phyloP scores from a whole-genome alignment of 208 protist genomes.

The Leishmania arabica region DNA sequence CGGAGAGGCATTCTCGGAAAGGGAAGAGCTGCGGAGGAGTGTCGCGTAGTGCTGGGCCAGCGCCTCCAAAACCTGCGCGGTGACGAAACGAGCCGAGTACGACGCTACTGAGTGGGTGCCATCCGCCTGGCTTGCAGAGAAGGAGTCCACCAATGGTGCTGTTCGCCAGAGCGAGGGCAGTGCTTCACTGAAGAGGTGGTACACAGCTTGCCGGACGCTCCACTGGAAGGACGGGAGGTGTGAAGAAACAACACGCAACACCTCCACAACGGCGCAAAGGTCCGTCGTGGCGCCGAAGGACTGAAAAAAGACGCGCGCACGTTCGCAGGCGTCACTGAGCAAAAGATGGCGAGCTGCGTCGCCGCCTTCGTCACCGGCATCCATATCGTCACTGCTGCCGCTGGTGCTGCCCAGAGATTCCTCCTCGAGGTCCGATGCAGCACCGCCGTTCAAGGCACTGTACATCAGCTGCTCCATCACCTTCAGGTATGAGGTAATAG shows the following conservation, averaged over 20 bases:
- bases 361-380: background rate
- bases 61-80: constrained; percentile 22
- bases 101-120: background rate
- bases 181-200: constrained; percentile 24
- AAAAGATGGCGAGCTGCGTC: background rate
- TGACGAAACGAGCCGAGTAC: constrained; percentile 9
- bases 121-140: background rate
- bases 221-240: constrained; percentile 16
- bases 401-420: constrained; percentile 9
- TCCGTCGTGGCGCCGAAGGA: constrained; percentile 8
- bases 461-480: background rate
- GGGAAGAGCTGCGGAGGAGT: constrained; percentile 7
- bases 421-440: constrained; percentile 11
- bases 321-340: background rate
- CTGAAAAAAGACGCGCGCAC: constrained; percentile 6
- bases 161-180: constrained; percentile 20
- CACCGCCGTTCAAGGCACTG: background rate
- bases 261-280: constrained; percentile 7
- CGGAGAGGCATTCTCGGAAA: constrained; percentile 2
- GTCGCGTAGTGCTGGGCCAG: constrained; percentile 23
- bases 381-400: constrained; percentile 2
- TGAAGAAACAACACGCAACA: constrained; percentile 4
- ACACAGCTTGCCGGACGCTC: constrained; percentile 29
- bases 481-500: constrained; percentile 15
- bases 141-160: constrained; percentile 5